A percentile compares a stretch with the other conserved stretches of the same genome.
phyloP scores from a whole-genome alignment of 163 green algal species.

The Scenedesmus sp. region DNA sequence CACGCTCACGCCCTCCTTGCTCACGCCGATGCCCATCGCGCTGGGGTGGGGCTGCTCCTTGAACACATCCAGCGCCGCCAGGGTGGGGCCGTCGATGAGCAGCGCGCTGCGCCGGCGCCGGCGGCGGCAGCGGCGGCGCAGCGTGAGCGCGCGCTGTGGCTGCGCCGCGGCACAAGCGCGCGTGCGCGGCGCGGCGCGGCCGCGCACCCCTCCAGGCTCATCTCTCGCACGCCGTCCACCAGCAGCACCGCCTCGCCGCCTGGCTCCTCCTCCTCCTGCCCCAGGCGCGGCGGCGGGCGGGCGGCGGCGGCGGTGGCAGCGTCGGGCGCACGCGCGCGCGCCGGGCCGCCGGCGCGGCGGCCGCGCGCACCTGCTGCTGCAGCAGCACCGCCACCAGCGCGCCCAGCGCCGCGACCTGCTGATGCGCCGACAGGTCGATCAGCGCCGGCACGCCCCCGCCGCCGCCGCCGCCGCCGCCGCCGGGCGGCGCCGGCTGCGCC shows the following conservation, averaged over 20 bases:
- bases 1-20: conserved; percentile 91
- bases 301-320: too few species aligned
- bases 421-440: conserved; percentile 49
- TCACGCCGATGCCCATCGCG: conserved; percentile 85
- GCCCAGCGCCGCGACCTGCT: conserved; percentile 75
- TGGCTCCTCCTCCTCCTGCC: not conserved
- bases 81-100: conserved; percentile 46
- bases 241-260: not conserved
- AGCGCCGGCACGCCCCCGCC: conserved; percentile 28
- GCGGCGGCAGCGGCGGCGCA: not conserved
- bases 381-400: conserved; percentile 73
- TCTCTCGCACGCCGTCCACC: conserved; percentile 41
- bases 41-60: conserved; percentile 82
- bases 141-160: not conserved
- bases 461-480: conserved; percentile 2
- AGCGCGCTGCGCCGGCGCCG: not conserved
- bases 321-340: too few species aligned
- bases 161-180: too few species aligned
- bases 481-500: not conserved
- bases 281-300: too few species aligned
- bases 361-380: conserved; percentile 48
- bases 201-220: conserved; percentile 45
- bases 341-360: too few species aligned
- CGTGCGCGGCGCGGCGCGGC: not conserved
- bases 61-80: conserved; percentile 84